These are phyloP conservation scores for Cryptosporidium felis DNA, from an alignment of 169 alveolate genomes.

Conservation along the genomic window DNA sequence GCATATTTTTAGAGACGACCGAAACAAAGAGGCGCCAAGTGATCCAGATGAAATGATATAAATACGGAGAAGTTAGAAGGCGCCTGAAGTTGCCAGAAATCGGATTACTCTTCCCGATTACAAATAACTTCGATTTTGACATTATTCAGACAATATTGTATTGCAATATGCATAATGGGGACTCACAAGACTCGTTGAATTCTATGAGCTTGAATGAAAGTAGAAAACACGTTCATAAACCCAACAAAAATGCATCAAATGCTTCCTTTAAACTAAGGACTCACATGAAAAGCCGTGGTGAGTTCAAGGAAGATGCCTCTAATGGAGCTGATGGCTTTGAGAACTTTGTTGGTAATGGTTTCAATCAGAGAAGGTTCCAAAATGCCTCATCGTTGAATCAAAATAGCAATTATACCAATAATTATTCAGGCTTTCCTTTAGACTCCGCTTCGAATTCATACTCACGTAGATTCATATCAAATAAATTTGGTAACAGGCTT, in stretches of 20 bases:
- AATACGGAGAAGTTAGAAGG: not conserved
- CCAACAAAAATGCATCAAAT: not conserved
- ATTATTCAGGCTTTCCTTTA: slow-evolving; percentile 4
- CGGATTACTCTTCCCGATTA: slow-evolving; percentile 1
- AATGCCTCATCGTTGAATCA: not conserved
- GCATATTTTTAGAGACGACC: too few relatives aligned
- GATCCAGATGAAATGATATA: not conserved
- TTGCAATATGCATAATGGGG: slow-evolving; percentile 32
- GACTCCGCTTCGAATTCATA: slow-evolving; percentile 1
- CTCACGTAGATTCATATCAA: slow-evolving; percentile 48
- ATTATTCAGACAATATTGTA: not conserved
- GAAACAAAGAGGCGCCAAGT: too few relatives aligned
- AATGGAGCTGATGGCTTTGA: not conserved
- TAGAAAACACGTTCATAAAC: not conserved
- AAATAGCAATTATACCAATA: not conserved
- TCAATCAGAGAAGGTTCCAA: slow-evolving; percentile 1
- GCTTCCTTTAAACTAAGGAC: not conserved
- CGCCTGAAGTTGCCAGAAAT: not conserved
- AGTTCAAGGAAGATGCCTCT: slow-evolving; percentile 1
- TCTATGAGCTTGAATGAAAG: not conserved
- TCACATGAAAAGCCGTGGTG: not conserved
- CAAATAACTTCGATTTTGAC: not conserved
- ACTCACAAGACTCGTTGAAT: slow-evolving; percentile 6
- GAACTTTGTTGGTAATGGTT: not conserved
- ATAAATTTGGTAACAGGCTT: slow-evolving; percentile 81